A percentile compares a stretch with the other conserved stretches of the same genome.
These are phyloP conservation scores for Schizosaccharomyces osmophilus DNA, from an alignment of 805 yeast species.

Conservation along the genomic window DNA sequence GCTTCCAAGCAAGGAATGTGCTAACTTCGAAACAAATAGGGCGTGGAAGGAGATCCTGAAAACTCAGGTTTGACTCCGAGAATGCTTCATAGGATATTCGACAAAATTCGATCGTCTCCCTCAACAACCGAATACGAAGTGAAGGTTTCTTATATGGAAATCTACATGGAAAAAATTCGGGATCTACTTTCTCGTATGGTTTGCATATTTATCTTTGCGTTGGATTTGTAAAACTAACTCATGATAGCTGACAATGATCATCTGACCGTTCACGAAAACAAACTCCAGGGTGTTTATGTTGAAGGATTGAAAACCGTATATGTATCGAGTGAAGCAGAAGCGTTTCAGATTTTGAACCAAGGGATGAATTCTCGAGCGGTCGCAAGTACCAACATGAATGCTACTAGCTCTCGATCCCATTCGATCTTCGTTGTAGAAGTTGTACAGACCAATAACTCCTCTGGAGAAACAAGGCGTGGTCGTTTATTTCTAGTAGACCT, in stretches of 20 bases:
- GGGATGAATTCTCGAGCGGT: conserved; percentile 35
- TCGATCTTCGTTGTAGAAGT: conserved; percentile 49
- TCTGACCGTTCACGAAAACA: conserved; percentile 38
- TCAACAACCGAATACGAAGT: conserved; percentile 37
- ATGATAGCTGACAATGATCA: conserved; percentile 10
- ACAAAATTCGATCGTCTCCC: conserved; percentile 23
- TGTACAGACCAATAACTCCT: conserved; percentile 29
- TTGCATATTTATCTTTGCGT: not conserved
- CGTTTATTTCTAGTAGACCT: conserved; percentile 54
- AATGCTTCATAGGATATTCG: conserved; percentile 40
- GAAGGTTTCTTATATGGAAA: conserved; percentile 52
- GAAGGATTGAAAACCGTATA: conserved; percentile 40
- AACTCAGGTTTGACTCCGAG: conserved; percentile 48
- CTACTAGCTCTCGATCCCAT: conserved; percentile 56
- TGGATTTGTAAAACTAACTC: not conserved
- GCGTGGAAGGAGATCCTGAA: conserved; percentile 20
- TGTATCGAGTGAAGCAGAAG: conserved; percentile 34
- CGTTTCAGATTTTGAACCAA: conserved; percentile 29
- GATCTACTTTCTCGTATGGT: conserved; percentile 33
- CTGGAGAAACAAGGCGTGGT: conserved; percentile 37
- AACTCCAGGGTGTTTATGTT: conserved; percentile 40
- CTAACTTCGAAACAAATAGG: conserved; percentile 12
- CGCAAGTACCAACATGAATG: conserved; percentile 41
- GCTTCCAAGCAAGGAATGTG: not conserved
- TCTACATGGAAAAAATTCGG: conserved; percentile 50